Evolutionary conservation across 169 alveolate genomes (phyloP).

Genomic region (Perkinsus marinus): DNA sequence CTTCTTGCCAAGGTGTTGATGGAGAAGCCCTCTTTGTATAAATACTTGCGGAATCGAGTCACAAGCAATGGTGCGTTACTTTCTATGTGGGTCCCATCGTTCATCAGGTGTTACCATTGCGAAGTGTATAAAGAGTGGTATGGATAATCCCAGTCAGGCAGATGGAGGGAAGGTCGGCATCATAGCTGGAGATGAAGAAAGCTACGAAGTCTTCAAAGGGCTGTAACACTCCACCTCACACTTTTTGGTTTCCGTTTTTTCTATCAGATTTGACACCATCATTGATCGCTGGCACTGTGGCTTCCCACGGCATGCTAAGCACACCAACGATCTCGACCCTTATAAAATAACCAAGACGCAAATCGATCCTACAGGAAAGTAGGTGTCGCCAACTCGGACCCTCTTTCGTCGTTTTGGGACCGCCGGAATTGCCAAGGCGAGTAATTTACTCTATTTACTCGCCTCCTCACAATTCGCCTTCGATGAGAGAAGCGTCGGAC

Average conservation of each 20-base stretch:
- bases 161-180: neutral
- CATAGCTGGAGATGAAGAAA: conserved; percentile 19
- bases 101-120: conserved; percentile 5
- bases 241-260: too few relatives aligned
- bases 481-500: neutral
- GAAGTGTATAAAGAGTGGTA: conserved; percentile 10
- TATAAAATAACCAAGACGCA: neutral
- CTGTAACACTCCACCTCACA: neutral
- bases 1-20: neutral
- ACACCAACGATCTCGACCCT: neutral
- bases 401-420: too few relatives aligned
- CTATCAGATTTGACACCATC: neutral
- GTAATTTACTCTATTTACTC: too few relatives aligned
- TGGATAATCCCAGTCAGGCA: conserved; percentile 17
- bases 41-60: neutral
- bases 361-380: neutral
- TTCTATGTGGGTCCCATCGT: neutral
- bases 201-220: conserved; percentile 3
- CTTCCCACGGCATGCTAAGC: neutral
- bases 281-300: neutral
- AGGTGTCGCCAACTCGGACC: neutral
- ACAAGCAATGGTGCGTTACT: neutral
- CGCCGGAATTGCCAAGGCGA: too few relatives aligned
- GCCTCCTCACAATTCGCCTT: too few relatives aligned
- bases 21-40: neutral